A percentile compares a stretch with the other conserved stretches of the same genome.
phyloP scores from a whole-genome alignment of 1,139 yeast species.

The Kurtzmaniella quercitrusa region DNA sequence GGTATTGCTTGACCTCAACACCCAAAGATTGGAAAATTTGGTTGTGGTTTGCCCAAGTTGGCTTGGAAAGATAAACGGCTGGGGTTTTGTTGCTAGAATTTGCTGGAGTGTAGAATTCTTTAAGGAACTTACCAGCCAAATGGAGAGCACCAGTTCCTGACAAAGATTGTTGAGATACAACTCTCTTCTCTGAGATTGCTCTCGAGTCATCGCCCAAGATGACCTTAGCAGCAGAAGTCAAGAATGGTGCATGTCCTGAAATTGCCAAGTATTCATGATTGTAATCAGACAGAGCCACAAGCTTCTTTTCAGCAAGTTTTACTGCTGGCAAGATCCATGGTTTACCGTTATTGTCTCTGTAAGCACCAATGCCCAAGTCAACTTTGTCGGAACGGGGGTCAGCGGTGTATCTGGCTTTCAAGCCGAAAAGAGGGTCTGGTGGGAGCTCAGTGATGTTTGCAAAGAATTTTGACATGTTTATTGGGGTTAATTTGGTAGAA shows the following conservation, averaged over 20 bases:
- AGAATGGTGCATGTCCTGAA: constrained; percentile 70
- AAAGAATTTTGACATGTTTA: constrained; percentile 36
- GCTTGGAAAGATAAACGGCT: constrained; percentile 72
- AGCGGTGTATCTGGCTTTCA: constrained; percentile 67
- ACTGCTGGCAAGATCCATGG: constrained; percentile 95
- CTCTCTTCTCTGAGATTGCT: constrained; percentile 50
- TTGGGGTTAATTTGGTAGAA: not conserved
- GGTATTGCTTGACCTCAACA: constrained; percentile 61
- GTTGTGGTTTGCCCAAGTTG: constrained; percentile 96
- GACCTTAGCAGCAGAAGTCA: constrained; percentile 70
- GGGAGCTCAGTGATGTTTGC: constrained; percentile 58
- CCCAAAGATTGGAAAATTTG: constrained; percentile 74
- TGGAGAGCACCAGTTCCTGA: constrained; percentile 98
- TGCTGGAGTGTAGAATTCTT: constrained; percentile 44
- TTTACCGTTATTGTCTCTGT: constrained; percentile 87
- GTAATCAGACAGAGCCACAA: constrained; percentile 48
- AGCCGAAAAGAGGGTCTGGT: constrained; percentile 78
- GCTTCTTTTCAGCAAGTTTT: constrained; percentile 60
- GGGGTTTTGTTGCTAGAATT: constrained; percentile 29
- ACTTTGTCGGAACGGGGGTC: constrained; percentile 70
- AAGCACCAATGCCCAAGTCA: constrained; percentile 94
- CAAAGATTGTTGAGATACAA: constrained; percentile 78
- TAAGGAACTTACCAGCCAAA: constrained; percentile 73
- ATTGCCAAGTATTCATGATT: constrained; percentile 93
- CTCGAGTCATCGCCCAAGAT: constrained; percentile 66